These are phyloP conservation scores for Dillenia suffruticosa DNA, from an alignment of 164 flowering plant genomes.

Conservation along the genomic window DNA sequence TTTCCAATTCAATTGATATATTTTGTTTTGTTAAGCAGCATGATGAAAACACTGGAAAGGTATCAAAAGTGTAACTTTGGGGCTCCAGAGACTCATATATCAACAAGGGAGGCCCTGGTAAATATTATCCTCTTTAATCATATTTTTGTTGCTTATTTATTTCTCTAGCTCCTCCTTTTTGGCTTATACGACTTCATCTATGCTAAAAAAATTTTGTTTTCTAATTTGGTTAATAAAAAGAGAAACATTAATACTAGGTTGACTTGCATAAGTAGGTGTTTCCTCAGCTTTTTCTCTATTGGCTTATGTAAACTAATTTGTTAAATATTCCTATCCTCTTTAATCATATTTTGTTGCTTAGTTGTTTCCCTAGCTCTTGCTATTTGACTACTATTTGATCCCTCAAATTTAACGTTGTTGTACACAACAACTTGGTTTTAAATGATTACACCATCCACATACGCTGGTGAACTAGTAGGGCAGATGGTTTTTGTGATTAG, in stretches of 20 bases:
- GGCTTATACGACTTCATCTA: background rate
- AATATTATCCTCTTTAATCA: background rate
- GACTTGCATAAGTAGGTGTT: background rate
- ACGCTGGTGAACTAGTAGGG: no score
- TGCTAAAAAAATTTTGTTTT: background rate
- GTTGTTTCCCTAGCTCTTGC: background rate
- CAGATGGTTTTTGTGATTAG: no score
- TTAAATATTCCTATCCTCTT: background rate
- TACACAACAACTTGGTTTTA: no score
- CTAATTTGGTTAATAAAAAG: background rate
- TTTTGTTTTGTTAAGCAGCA: constrained; percentile 30
- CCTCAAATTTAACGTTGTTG: no score
- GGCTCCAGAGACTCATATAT: constrained; percentile 58
- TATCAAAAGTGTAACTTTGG: constrained; percentile 86
- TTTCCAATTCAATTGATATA: background rate
- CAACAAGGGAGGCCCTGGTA: constrained; percentile 72
- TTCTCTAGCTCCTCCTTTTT: background rate
- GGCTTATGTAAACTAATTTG: no score
- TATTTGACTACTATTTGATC: background rate
- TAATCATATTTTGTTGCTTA: background rate
- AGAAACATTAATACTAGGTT: background rate
- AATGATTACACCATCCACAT: no score
- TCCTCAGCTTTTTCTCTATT: background rate
- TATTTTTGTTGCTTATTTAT: background rate
- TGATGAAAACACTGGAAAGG: constrained; percentile 77